phyloP scores from a whole-genome alignment of 768 basidiomycete species.

The Boletus reticulatus region DNA sequence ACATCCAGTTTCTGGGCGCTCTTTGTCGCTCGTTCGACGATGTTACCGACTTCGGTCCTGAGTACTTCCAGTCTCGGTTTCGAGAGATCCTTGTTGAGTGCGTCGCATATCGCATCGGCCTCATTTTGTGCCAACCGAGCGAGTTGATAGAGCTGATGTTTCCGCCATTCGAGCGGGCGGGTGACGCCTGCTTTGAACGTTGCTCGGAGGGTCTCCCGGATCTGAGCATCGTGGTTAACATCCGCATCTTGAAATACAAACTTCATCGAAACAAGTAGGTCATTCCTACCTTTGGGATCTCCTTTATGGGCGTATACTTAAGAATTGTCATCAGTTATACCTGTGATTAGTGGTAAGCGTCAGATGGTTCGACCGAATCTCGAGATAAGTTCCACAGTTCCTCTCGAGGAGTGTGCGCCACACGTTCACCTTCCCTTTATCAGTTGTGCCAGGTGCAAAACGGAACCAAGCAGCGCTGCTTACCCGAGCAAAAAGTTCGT shows the following conservation, averaged over 20 bases:
- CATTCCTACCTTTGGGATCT: slow-evolving; percentile 24
- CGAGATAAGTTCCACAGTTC: too few species aligned
- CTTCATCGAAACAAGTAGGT: background rate
- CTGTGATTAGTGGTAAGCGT: too few species aligned
- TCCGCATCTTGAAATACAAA: too few species aligned
- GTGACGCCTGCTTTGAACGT: slow-evolving; percentile 53
- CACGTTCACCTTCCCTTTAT: too few species aligned
- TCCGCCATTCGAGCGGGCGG: slow-evolving; percentile 56
- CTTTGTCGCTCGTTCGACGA: slow-evolving; percentile 42
- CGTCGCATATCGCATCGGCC: slow-evolving; percentile 46
- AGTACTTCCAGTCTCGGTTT: slow-evolving; percentile 40
- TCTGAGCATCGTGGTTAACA: slow-evolving; percentile 20
- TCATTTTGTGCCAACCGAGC: slow-evolving; percentile 66
- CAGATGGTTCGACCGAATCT: too few species aligned
- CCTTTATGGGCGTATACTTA: slow-evolving; percentile 17
- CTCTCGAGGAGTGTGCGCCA: too few species aligned
- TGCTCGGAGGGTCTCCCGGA: slow-evolving; percentile 36
- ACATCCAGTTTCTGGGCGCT: slow-evolving; percentile 50
- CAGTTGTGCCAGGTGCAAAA: too few species aligned
- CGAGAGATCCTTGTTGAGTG: slow-evolving; percentile 44
- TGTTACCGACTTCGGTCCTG: slow-evolving; percentile 42
- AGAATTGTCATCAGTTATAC: slow-evolving; percentile 11
- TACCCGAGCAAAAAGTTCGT: too few species aligned
- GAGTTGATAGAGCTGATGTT: slow-evolving; percentile 62
- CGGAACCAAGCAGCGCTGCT: too few species aligned